Evolutionary conservation across 129 eudicot genomes (phyloP).

Genomic region (Escallonia rubra): DNA sequence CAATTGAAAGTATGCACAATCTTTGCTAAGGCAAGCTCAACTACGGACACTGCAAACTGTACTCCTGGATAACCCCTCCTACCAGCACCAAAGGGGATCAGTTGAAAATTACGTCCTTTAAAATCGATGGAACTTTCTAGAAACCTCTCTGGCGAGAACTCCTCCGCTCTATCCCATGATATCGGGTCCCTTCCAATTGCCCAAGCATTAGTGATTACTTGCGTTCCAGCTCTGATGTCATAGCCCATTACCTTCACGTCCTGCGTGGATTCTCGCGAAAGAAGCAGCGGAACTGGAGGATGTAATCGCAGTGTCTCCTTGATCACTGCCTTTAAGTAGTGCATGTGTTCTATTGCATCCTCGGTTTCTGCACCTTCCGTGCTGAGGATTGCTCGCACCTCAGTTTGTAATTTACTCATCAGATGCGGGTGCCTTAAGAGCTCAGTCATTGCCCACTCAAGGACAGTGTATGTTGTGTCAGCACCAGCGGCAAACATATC

Average conservation of each 20-base stretch:
- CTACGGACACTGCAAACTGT: slow-evolving; percentile 25
- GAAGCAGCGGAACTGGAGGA: slow-evolving; percentile 35
- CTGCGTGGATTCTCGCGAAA: slow-evolving; percentile 23
- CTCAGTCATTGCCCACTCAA: slow-evolving; percentile 47
- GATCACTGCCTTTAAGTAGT: slow-evolving; percentile 34
- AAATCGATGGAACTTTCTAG: slow-evolving; percentile 20
- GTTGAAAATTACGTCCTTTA: slow-evolving; percentile 31
- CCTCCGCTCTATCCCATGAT: slow-evolving; percentile 34
- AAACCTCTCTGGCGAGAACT: slow-evolving; percentile 49
- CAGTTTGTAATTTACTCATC: slow-evolving; percentile 24
- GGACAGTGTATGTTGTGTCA: slow-evolving; percentile 33
- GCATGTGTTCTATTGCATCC: slow-evolving; percentile 37
- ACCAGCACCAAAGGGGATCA: slow-evolving; percentile 50
- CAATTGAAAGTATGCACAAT: slow-evolving; percentile 34
- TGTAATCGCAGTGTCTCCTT: slow-evolving; percentile 45
- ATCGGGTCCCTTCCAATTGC: slow-evolving; percentile 48
- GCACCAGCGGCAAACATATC: slow-evolving; percentile 38
- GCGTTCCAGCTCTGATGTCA: slow-evolving; percentile 37
- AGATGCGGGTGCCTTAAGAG: slow-evolving; percentile 27
- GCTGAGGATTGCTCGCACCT: slow-evolving; percentile 15
- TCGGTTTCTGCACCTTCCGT: slow-evolving; percentile 12
- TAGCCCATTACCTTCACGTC: slow-evolving; percentile 39
- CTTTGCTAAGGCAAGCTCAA: slow-evolving; percentile 36
- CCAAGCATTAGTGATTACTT: slow-evolving; percentile 34
- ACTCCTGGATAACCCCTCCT: slow-evolving; percentile 53